Evolutionary conservation across 1,139 yeast species (phyloP), one percentile per base, ranked within the genome.

Genomic region (Hyphopichia buzzinii): DNA sequence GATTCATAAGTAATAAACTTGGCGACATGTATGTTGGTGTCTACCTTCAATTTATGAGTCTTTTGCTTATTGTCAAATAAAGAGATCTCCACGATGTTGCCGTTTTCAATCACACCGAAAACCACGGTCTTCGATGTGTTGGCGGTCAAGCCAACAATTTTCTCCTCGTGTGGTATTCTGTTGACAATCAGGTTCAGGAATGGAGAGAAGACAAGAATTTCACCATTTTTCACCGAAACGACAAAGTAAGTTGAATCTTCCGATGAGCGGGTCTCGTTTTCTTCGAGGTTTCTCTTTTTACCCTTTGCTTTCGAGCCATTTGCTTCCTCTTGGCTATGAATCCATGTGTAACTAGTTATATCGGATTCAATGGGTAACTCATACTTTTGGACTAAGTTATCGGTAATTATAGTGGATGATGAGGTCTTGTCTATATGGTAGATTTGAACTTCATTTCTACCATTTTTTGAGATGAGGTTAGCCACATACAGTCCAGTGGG

Each of bases 131-230:
- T 31, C 30, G 24, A 40, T 19, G 35, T 30, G 8, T 40, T 47
- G 17, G 43, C 25, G 3, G 61, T 48, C 29, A 55, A 40, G 13
- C 59, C 46, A 6, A 54, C 42, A 3, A 61, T 41, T 2, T 50
- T 55, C 5, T 55, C 52, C 0, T 59, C 55, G 31, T 44, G 46
- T 21, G 52, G 32, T 34, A 71, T 60, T 43, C 67, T 63, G 39
- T 56, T 57, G 19, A 64, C 50, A 10, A 63, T 47, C 21, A 59
- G 64, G 37, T 64, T 64, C 17, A 59, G 55, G 25, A 52, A 49
- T 1, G 79, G 78, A 2, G 77, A 65, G 36, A 67, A 64, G 6
- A 72, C 50, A 35, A 67, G 52, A 16, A 74, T 52, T 33, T 64
- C 71, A 3, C 73, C 72, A 23, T 59, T 55, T 13, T 54, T 54